A percentile compares a stretch with the other conserved stretches of the same genome.
Evolutionary conservation across 2,329 filamentous ascomycete genomes (phyloP).

Genomic region (Cryphonectria carpinicola): DNA sequence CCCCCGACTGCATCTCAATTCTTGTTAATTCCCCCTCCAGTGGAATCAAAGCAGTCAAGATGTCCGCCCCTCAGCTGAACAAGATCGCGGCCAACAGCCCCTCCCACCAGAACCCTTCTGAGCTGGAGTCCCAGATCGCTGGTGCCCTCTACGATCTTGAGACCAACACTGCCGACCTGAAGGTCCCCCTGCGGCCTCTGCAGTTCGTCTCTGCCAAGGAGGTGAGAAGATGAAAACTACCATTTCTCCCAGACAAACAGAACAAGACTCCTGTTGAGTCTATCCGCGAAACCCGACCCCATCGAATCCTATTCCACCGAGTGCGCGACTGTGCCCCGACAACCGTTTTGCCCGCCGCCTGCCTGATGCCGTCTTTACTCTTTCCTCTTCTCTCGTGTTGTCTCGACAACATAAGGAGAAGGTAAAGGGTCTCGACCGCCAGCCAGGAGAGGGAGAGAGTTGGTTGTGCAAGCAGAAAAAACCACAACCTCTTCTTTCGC

Average conservation of each 20-base stretch:
- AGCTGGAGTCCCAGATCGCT: conserved; percentile 97
- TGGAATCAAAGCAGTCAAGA: conserved; percentile 51
- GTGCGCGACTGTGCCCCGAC: conserved; percentile 28
- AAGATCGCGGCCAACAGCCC: conserved; percentile 99
- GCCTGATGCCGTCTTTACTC: neutral
- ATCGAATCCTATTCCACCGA: conserved; percentile 50
- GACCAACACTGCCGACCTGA: conserved; percentile 98
- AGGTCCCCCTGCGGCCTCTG: conserved; percentile 92
- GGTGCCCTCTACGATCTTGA: conserved; percentile 98
- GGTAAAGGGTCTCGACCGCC: neutral
- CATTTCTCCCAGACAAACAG: neutral
- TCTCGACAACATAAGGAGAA: neutral
- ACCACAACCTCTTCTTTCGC: neutral
- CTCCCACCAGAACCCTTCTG: conserved; percentile 92
- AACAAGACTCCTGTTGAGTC: neutral
- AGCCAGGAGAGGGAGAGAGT: neutral
- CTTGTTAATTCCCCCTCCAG: conserved; percentile 26
- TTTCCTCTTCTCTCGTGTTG: neutral
- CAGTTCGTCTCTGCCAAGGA: conserved; percentile 99
- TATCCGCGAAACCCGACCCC: conserved; percentile 24
- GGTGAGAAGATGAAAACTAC: conserved; percentile 68
- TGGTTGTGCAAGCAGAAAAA: neutral
- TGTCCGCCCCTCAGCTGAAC: conserved; percentile 78
- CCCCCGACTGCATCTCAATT: conserved; percentile 28
- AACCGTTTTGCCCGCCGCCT: conserved; percentile 28